Conservation (phyloP, 495 filamentous ascomycete genomes). For the Halenospora varia region DNA sequence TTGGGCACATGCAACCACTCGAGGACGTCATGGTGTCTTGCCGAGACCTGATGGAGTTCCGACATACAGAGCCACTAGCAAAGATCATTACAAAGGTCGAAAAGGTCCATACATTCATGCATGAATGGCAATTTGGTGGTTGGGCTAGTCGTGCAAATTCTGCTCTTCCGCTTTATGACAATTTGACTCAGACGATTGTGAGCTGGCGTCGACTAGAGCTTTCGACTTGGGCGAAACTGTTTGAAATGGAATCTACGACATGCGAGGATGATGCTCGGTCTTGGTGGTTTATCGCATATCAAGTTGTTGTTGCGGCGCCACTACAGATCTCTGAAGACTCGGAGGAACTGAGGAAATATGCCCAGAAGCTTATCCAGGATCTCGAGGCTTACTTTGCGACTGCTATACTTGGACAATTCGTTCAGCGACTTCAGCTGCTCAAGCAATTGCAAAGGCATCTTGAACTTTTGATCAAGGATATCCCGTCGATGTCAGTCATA, state of each 20-base stretch:
- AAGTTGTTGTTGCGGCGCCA: slow-evolving; percentile 75
- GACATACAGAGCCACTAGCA: slow-evolving; percentile 80
- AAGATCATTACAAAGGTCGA: slow-evolving; percentile 80
- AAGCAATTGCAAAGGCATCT: slow-evolving; percentile 65
- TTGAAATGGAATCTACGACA: slow-evolving; percentile 77
- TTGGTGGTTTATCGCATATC: slow-evolving; percentile 97
- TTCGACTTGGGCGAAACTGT: slow-evolving; percentile 83
- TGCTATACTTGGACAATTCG: slow-evolving; percentile 76
- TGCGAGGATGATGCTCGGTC: slow-evolving; percentile 70
- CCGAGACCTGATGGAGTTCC: slow-evolving; percentile 66
- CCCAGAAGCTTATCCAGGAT: slow-evolving; percentile 60
- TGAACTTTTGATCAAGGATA: slow-evolving; percentile 49
- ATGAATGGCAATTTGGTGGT: slow-evolving; percentile 82
- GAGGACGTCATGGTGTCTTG: slow-evolving; percentile 71
- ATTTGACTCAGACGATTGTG: slow-evolving; percentile 70
- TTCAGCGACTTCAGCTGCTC: slow-evolving; percentile 65
- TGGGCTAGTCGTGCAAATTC: slow-evolving; percentile 80
- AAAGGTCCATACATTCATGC: slow-evolving; percentile 71
- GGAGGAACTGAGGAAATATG: slow-evolving; percentile 56
- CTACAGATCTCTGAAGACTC: slow-evolving; percentile 53
- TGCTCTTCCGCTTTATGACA: slow-evolving; percentile 62
- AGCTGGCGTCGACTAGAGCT: slow-evolving; percentile 88
- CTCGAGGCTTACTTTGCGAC: slow-evolving; percentile 71
- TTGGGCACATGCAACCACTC: slow-evolving; percentile 54
- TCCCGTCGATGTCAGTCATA: slow-evolving; percentile 47